Evolutionary conservation across 257 asterid species (phyloP), one percentile per base, ranked within the genome.

Genomic region (Penstemon barbatus): DNA sequence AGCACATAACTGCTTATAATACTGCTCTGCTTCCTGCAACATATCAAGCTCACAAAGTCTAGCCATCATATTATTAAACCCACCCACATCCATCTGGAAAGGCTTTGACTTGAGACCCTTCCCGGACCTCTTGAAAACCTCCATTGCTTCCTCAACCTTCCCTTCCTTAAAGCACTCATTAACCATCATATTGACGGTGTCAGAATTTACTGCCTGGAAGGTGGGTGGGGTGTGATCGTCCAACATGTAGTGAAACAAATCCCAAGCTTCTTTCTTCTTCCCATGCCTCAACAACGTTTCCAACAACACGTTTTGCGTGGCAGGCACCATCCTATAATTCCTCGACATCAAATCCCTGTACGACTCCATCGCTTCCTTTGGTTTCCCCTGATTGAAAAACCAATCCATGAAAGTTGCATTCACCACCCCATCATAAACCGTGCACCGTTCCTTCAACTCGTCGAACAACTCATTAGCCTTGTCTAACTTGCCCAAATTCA

Each of bases 171-270:
- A 86, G 74, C 87, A 87, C 75, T 84, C 89, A 57, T 89, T 86
- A 63, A 87, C 91, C 88, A 92, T 87, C 73, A 87, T 70, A 13
- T 77, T 88, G 66, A 86, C 65, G n/a, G 98, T 86, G 69, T 89
- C 97, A 0, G 98, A 84, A 83, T 89, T 92, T 65, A 92, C 95
- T 1, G 98, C 96, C 66, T 81, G 87, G 78, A 92, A 86, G 0
- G 92, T 78, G 4, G 98, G 98, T 0, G 97, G 96, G 0, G 97
- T 92, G 84, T 92, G 98, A 79, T 86, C 90, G 45, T 92, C 92
- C 83, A 92, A 71, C 98, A 90, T 92, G 61, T 70, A 80, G 43
- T 87, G 78, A 69, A 90, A 92, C 81, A 92, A 80, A 8, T 74
- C 82, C 96, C 91, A 82, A 3, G 96, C 93, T 77, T 92, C 97